Base-by-base conservation (phyloP, 495 filamentous ascomycete species). In the Parmelia sp. region DNA sequence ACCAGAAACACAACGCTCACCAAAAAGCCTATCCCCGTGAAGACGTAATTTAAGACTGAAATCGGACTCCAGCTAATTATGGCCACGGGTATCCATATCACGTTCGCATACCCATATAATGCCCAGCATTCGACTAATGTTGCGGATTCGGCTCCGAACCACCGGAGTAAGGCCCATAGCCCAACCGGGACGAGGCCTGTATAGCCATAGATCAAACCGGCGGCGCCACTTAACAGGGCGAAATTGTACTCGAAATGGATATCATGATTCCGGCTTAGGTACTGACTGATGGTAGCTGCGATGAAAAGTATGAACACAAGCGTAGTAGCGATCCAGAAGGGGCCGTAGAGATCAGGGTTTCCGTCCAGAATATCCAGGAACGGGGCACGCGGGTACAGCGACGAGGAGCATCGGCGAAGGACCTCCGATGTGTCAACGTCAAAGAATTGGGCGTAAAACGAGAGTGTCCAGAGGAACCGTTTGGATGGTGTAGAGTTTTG, bases 261-360 rank as follows among this genome's bases (percentile, higher is more conserved):
- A 47, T 85, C 78, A 59, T 84, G 78, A 57, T 80, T 77, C 25
- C 82, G 75, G 25, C 87, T 82, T 49, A 96, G 78, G 75, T 96
- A 97, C 72, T 91, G 86, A 68, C 88, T 94, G 66, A 98, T 96
- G 0, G 95, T 97, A 25, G 92, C 94, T 9, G 92, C 92, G 65
- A 98, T 73, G 75, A 98, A 98, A 47, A 98, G 79, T 57, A 97
- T 97, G 67, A 98, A 82, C 29, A 98, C 88, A 23, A 98, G 95
- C 4, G 94, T 97, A 1, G 94, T 97, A 15, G 95, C 95, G 77
- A 98, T 96, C 94, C 94, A 98, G 74, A 97, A 89, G 6, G 94
- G 94, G 3, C 87, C 88, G 79, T 98, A 98, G 61, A 98, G 81
- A 72, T 98, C 94, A 25, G 94, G 91, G 72, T 97, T 96, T n/a